Evolutionary conservation across 139 green algal species (phyloP).

Genomic region (Coelastrella sp.): DNA sequence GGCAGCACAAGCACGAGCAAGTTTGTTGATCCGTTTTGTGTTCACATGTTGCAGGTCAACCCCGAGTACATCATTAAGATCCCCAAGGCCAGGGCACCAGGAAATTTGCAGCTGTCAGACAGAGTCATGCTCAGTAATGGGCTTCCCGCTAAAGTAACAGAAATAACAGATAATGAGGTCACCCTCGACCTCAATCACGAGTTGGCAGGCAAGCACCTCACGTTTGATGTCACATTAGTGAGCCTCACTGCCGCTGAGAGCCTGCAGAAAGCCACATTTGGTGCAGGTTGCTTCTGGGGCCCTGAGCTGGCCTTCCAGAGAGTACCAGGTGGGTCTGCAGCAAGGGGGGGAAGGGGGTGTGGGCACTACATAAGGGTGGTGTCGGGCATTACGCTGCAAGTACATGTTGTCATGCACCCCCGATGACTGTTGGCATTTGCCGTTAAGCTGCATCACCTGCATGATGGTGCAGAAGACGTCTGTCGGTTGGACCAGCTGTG

Average conservation of each 20-base stretch:
- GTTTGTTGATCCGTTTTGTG: too few species aligned
- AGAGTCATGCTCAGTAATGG: conserved; percentile 66
- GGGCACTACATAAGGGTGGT: too few species aligned
- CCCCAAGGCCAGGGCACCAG: conserved; percentile 21
- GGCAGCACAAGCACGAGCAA: not conserved
- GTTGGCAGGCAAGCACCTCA: conserved; percentile 70
- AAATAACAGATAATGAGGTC: conserved; percentile 48
- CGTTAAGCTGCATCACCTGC: too few species aligned
- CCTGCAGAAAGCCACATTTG: conserved; percentile 69
- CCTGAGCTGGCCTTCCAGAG: conserved; percentile 83
- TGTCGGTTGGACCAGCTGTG: too few species aligned
- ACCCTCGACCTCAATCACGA: conserved; percentile 81
- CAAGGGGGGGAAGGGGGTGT: not conserved
- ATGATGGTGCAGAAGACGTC: too few species aligned
- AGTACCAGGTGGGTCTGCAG: conserved; percentile 72
- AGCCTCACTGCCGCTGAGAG: conserved; percentile 57
- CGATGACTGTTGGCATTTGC: too few species aligned
- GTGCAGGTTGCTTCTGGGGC: conserved; percentile 92
- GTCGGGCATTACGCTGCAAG: too few species aligned
- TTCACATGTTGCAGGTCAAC: conserved; percentile 1
- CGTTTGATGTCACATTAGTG: conserved; percentile 80
- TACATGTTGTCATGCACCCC: too few species aligned
- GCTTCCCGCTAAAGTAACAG: conserved; percentile 52
- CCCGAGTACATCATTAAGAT: conserved; percentile 32
- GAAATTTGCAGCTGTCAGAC: conserved; percentile 13